Percentiles rank a stretch among this genome's conserved stretches.
Evolutionary conservation across 768 basidiomycete species (phyloP).

Genomic region (Nidula microcarpa): DNA sequence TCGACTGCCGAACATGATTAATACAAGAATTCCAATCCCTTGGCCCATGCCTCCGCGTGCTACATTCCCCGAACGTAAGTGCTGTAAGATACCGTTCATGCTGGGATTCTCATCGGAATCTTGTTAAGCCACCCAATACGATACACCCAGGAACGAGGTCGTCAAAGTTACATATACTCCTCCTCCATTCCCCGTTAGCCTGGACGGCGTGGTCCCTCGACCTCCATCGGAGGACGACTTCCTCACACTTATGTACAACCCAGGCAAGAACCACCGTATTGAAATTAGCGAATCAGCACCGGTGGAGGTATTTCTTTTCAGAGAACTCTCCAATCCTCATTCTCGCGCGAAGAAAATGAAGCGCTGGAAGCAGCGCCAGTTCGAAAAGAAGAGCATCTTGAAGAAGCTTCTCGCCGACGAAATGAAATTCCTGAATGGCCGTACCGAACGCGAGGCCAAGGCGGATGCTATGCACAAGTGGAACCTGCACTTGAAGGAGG

Average conservation of each 20-base stretch:
- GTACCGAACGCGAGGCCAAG: conserved; percentile 57
- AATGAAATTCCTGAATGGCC: conserved; percentile 53
- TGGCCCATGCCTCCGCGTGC: conserved; percentile 61
- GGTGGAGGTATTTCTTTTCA: conserved; percentile 60
- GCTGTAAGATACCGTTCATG: neutral
- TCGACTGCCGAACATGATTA: too few relatives aligned
- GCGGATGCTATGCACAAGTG: conserved; percentile 78
- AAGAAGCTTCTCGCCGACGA: conserved; percentile 52
- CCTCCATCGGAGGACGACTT: conserved; percentile 52
- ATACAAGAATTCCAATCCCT: conserved; percentile 45
- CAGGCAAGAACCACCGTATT: conserved; percentile 25
- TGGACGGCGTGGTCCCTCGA: conserved; percentile 32
- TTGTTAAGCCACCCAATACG: conserved; percentile 52
- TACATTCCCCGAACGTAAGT: conserved; percentile 41
- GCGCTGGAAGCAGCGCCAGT: conserved; percentile 64
- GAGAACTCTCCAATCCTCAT: conserved; percentile 80
- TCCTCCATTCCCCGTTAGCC: conserved; percentile 40
- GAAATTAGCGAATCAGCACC: conserved; percentile 44
- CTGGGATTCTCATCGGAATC: neutral
- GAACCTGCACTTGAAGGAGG: conserved; percentile 53
- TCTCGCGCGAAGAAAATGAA: conserved; percentile 78
- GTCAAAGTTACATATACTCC: conserved; percentile 68
- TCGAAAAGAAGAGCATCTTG: conserved; percentile 45
- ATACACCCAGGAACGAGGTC: conserved; percentile 61
- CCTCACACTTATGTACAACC: conserved; percentile 56